These are phyloP conservation scores for Hortiboletus flavorubellus DNA, from an alignment of 768 basidiomycete genomes.

Conservation along the genomic window DNA sequence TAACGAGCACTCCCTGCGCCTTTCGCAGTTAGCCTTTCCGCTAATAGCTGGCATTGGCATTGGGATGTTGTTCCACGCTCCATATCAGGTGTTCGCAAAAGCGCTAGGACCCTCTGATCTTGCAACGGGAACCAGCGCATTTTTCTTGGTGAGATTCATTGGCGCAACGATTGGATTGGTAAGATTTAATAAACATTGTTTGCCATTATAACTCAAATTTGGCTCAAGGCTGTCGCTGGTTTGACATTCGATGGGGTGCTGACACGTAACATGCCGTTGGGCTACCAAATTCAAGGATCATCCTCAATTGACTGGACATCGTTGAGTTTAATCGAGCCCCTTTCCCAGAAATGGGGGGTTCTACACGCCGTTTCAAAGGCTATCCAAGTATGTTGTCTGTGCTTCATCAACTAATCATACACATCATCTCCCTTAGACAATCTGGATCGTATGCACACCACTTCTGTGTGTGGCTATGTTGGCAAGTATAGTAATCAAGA, in stretches of 20 bases:
- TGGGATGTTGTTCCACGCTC: conserved; percentile 83
- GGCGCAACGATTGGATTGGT: conserved; percentile 82
- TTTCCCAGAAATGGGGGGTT: conserved; percentile 42
- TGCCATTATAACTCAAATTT: conserved; percentile 15
- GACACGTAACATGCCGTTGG: conserved; percentile 46
- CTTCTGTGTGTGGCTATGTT: conserved; percentile 63
- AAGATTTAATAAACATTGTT: conserved; percentile 26
- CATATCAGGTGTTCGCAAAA: conserved; percentile 74
- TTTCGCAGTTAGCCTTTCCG: conserved; percentile 54
- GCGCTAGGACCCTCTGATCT: conserved; percentile 63
- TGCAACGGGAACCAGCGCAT: conserved; percentile 79
- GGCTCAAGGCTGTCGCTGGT: conserved; percentile 65
- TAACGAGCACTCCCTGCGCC: conserved; percentile 45
- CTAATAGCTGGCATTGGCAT: conserved; percentile 73
- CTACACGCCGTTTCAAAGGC: conserved; percentile 56
- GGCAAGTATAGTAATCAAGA: conserved; percentile 36
- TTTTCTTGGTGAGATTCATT: conserved; percentile 85
- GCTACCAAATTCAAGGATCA: conserved; percentile 39
- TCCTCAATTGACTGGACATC: conserved; percentile 53
- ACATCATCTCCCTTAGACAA: conserved; percentile 41
- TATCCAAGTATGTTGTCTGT: conserved; percentile 49
- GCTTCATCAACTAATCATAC: conserved; percentile 1
- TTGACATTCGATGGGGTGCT: conserved; percentile 63
- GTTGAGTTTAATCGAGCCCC: conserved; percentile 45
- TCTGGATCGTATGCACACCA: conserved; percentile 74